These are phyloP conservation scores for Corymbia maculata DNA, from an alignment of 345 rosid genomes.

Conservation along the genomic window DNA sequence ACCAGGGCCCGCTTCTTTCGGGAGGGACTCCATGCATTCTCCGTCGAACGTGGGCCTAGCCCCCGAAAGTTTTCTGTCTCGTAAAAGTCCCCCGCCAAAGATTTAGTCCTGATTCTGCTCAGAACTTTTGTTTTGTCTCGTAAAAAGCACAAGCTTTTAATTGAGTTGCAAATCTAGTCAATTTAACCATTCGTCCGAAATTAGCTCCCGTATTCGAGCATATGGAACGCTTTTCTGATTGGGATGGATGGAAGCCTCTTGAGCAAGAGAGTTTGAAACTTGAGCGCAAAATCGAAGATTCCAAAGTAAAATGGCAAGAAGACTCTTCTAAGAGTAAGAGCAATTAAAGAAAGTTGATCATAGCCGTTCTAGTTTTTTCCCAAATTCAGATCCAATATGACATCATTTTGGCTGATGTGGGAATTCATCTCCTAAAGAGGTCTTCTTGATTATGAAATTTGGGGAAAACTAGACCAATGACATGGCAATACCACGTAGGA, in stretches of 20 bases:
- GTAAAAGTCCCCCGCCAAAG: accelerated
- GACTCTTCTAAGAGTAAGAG: neutral
- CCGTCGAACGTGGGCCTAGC: neutral
- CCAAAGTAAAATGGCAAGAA: neutral
- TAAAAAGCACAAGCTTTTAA: too few relatives aligned
- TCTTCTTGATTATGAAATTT: neutral
- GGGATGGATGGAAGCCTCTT: neutral
- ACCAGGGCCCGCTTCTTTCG: neutral
- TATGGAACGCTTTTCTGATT: too few relatives aligned
- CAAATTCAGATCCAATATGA: neutral
- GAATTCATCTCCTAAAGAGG: neutral
- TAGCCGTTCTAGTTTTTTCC: neutral
- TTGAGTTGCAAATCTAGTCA: accelerated
- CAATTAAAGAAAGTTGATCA: neutral
- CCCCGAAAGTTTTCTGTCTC: neutral
- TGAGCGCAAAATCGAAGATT: neutral
- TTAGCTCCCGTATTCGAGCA: too few relatives aligned
- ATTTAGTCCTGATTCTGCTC: accelerated
- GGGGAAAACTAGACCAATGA: neutral
- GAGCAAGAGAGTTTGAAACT: neutral
- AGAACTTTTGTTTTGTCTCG: too few relatives aligned
- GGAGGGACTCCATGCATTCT: neutral
- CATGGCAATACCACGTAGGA: neutral
- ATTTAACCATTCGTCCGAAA: accelerated
- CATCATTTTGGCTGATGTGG: neutral